These are phyloP conservation scores for Hyparrhenia diplandra DNA, from an alignment of 176 grass and related monocot species.

Conservation along the genomic window DNA sequence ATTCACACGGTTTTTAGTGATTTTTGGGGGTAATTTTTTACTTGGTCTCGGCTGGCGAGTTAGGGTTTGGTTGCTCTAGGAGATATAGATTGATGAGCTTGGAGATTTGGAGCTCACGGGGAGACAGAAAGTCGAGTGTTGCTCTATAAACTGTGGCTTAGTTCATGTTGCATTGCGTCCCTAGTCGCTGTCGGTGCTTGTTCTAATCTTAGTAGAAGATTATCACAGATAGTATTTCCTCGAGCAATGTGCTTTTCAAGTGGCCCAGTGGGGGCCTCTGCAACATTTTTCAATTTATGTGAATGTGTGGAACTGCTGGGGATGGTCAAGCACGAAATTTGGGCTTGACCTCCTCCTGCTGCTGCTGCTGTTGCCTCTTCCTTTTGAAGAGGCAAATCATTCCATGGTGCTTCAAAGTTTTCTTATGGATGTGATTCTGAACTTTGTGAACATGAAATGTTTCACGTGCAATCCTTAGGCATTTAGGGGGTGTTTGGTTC, in stretches of 20 bases:
- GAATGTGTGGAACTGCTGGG: background rate
- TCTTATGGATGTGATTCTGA: background rate
- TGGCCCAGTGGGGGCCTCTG: background rate
- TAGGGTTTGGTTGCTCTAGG: slow-evolving; percentile 37
- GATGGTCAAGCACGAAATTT: background rate
- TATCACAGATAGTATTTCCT: background rate
- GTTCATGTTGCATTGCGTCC: background rate
- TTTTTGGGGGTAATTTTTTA: background rate
- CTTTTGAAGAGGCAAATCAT: background rate
- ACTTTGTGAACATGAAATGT: background rate
- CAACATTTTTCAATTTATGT: background rate
- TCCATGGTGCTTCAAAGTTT: background rate
- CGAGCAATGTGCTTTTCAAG: background rate
- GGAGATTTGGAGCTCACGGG: background rate
- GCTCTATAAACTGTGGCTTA: background rate
- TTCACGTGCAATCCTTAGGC: background rate
- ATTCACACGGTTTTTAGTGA: background rate
- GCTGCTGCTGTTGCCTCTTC: background rate
- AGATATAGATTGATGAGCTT: background rate
- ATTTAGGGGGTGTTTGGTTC: no score
- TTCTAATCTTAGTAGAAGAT: background rate
- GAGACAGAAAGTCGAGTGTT: background rate
- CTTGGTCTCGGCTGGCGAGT: background rate
- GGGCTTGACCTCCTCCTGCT: no score
- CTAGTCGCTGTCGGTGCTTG: background rate